Evolutionary conservation across 2,329 filamentous ascomycete species (phyloP).

Genomic region (Reticulascus tulasneorum): DNA sequence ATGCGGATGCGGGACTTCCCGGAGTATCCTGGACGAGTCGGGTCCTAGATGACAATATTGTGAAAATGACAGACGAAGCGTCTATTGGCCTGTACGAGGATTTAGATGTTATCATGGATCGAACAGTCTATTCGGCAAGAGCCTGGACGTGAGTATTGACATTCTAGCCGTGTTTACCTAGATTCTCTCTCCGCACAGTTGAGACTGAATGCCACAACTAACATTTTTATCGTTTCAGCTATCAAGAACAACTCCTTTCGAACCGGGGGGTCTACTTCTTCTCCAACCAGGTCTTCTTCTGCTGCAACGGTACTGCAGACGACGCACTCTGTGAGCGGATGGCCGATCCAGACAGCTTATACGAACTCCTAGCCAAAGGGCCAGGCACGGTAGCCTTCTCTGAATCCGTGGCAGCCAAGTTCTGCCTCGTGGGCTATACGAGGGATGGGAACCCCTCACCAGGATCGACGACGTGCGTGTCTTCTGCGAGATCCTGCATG

Average conservation of each 20-base stretch:
- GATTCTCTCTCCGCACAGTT: too few relatives aligned
- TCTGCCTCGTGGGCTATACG: too few relatives aligned
- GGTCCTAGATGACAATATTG: not conserved
- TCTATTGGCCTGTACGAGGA: not conserved
- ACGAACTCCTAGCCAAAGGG: not conserved
- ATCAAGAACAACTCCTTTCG: not conserved
- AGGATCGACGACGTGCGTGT: not conserved
- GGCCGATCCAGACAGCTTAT: not conserved
- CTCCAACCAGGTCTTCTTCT: not conserved
- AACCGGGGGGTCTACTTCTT: not conserved
- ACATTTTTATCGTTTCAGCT: not conserved
- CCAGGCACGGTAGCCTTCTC: too few relatives aligned
- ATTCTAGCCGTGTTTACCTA: too few relatives aligned
- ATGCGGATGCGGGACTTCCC: constrained; percentile 1
- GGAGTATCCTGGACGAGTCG: not conserved
- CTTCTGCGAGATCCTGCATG: not conserved
- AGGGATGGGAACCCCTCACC: not conserved
- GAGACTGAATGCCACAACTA: too few relatives aligned
- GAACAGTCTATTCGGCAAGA: not conserved
- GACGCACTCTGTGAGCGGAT: not conserved
- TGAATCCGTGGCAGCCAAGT: too few relatives aligned
- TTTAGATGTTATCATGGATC: not conserved
- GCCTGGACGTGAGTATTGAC: constrained; percentile 2
- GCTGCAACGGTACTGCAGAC: not conserved
- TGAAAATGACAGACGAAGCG: not conserved